Conservation (phyloP, 2,329 filamentous ascomycete genomes). For the Helotiales sp. region DNA sequence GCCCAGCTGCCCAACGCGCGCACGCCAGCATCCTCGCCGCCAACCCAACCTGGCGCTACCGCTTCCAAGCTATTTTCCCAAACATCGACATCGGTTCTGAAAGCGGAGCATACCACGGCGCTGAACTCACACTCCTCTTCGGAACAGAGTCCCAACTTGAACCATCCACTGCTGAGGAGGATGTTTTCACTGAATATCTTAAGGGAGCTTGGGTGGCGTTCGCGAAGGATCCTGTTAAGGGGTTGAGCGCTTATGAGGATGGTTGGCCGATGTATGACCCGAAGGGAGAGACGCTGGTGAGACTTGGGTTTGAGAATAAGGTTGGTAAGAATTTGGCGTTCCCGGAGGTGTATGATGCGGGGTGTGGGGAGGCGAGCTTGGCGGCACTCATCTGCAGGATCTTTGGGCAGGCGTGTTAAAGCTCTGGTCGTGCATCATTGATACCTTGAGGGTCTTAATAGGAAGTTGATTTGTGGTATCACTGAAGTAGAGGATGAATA, state of each 20-base stretch:
- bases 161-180: slow-evolving; percentile 37
- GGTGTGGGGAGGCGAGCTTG: slow-evolving; percentile 1
- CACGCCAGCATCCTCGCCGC: slow-evolving; percentile 30
- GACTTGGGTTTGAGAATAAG: slow-evolving; percentile 34
- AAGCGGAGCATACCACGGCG: slow-evolving; percentile 42
- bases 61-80: slow-evolving; percentile 42
- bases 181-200: slow-evolving; percentile 38
- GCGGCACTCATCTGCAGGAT: background rate
- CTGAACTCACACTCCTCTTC: slow-evolving; percentile 42
- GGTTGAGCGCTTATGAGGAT: slow-evolving; percentile 35
- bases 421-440: background rate
- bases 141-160: slow-evolving; percentile 31
- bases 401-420: background rate
- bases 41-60: slow-evolving; percentile 45
- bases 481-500: no score
- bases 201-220: slow-evolving; percentile 45
- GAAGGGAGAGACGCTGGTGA: slow-evolving; percentile 30
- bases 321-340: slow-evolving; percentile 33
- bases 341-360: slow-evolving; percentile 11
- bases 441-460: background rate
- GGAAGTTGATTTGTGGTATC: no score
- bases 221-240: slow-evolving; percentile 43
- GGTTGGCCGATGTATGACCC: slow-evolving; percentile 36
- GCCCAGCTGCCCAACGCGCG: slow-evolving; percentile 36
- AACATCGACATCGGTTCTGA: slow-evolving; percentile 39